A percentile compares a stretch with the other conserved stretches of the same genome.
These are phyloP conservation scores for Brassica cretica DNA, from an alignment of 345 rosid species.

Conservation along the genomic window DNA sequence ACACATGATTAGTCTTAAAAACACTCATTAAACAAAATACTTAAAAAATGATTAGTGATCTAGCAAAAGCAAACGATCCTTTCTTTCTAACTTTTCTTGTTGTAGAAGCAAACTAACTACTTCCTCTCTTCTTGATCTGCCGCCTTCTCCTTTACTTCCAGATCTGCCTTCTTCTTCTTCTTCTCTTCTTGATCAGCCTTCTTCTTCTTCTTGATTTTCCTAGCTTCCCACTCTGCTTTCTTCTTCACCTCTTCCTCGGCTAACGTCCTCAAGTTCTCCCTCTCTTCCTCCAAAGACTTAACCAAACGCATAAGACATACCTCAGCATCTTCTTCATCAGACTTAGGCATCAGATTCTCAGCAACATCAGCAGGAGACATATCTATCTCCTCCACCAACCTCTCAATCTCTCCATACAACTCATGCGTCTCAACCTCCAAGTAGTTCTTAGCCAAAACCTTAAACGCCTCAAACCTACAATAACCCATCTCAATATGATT, in stretches of 20 bases:
- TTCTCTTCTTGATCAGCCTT: slow-evolving; percentile 9
- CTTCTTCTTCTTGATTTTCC: slow-evolving; percentile 22
- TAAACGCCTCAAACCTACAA: slow-evolving; percentile 49
- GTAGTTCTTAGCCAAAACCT: slow-evolving; percentile 49
- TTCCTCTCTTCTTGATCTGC: neutral
- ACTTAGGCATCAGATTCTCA: slow-evolving; percentile 46
- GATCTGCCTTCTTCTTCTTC: neutral
- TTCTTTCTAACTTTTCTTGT: neutral
- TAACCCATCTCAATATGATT: slow-evolving; percentile 48
- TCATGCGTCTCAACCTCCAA: slow-evolving; percentile 37
- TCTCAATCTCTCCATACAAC: slow-evolving; percentile 22
- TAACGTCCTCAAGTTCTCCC: slow-evolving; percentile 24
- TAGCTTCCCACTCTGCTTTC: slow-evolving; percentile 11
- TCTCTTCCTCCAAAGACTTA: slow-evolving; percentile 35
- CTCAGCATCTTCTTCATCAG: slow-evolving; percentile 30
- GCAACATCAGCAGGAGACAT: slow-evolving; percentile 51
- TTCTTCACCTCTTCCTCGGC: slow-evolving; percentile 26
- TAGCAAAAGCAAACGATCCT: neutral
- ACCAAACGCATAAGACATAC: slow-evolving; percentile 39
- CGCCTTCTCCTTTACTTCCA: neutral
- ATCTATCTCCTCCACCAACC: slow-evolving; percentile 22
- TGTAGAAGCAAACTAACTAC: neutral
- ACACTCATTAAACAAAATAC: neutral
- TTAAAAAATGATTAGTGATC: neutral
- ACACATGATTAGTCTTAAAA: neutral